Percentiles rank a stretch among this genome's conserved stretches.
phyloP scores from a whole-genome alignment of 2,329 filamentous ascomycete genomes.

The Emydomyces testavorans region DNA sequence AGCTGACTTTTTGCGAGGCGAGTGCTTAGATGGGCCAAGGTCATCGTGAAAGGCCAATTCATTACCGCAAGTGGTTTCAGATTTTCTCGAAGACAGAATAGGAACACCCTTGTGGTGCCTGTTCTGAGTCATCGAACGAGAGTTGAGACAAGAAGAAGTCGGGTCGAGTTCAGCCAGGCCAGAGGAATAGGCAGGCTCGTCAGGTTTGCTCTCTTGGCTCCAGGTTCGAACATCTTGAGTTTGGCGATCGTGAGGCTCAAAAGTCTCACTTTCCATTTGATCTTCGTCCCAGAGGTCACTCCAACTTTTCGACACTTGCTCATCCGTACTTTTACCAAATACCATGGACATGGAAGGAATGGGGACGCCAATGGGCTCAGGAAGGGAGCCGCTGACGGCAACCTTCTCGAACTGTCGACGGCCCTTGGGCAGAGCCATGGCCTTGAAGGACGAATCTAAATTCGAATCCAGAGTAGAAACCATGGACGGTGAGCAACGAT shows the following conservation, averaged over 20 bases:
- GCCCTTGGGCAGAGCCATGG: conserved; percentile 45
- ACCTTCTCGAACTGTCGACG: conserved; percentile 49
- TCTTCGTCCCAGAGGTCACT: conserved; percentile 97
- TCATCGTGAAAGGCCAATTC: conserved; percentile 4
- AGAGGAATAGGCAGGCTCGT: conserved; percentile 38
- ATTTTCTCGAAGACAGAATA: conserved; percentile 54
- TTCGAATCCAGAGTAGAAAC: conserved; percentile 76
- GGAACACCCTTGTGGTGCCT: conserved; percentile 29
- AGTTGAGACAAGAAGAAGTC: conserved; percentile 43
- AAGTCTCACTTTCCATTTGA: conserved; percentile 54
- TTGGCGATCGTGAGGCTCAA: conserved; percentile 47
- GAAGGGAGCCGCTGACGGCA: conserved; percentile 68
- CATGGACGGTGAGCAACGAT: conserved; percentile 66
- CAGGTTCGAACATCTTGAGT: conserved; percentile 61
- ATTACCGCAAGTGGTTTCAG: conserved; percentile 63
- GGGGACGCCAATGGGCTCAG: conserved; percentile 48
- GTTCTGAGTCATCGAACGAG: conserved; percentile 29
- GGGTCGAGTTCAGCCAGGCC: conserved; percentile 43
- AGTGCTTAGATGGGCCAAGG: conserved; percentile 40
- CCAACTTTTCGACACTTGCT: conserved; percentile 93
- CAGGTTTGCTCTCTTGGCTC: conserved; percentile 60
- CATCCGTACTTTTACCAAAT: conserved; percentile 60
- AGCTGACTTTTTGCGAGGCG: conserved; percentile 42
- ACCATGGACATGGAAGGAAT: conserved; percentile 63
- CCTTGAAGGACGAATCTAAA: conserved; percentile 69